Evolutionary conservation across 176 grass and related monocot species (phyloP).

Genomic region (Zea luxurians): DNA sequence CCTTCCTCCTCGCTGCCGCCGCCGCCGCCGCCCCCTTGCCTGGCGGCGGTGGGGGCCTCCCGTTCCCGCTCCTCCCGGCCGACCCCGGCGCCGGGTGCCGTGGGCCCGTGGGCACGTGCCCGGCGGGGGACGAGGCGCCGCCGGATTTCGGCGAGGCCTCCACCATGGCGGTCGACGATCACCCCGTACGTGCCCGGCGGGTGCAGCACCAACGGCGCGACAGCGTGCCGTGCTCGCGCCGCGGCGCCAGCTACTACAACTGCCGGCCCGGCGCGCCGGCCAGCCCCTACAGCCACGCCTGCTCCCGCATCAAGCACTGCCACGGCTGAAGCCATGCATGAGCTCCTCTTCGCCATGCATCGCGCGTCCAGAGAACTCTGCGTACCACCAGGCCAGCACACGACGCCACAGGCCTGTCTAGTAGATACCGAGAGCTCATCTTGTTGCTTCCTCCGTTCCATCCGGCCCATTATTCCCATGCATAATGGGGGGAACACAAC

Average conservation of each 20-base stretch:
- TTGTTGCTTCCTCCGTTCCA: too few relatives aligned
- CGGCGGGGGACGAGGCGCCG: not conserved
- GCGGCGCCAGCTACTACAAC: not conserved
- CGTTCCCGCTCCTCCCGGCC: not conserved
- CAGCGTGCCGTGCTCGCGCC: not conserved
- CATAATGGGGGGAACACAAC: too few relatives aligned
- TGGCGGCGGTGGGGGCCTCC: not conserved
- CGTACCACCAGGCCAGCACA: too few relatives aligned
- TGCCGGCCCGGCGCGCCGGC: not conserved
- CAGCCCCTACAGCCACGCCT: not conserved
- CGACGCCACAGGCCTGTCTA: too few relatives aligned
- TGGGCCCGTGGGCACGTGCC: not conserved
- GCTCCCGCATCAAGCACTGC: not conserved
- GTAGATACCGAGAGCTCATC: too few relatives aligned
- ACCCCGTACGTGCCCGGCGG: not conserved
- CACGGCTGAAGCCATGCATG: not conserved
- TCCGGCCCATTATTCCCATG: too few relatives aligned
- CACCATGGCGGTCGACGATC: not conserved
- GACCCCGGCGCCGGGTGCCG: not conserved
- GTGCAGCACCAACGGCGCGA: not conserved
- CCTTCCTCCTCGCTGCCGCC: not conserved
- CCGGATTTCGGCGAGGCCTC: too few relatives aligned
- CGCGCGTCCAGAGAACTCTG: not conserved
- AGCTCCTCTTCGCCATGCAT: not conserved
- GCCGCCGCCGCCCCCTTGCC: not conserved